Percentiles rank a stretch among this genome's conserved stretches.
Conservation (phyloP, 2,329 filamentous ascomycete genomes). For the Cyclaneusma minus region DNA sequence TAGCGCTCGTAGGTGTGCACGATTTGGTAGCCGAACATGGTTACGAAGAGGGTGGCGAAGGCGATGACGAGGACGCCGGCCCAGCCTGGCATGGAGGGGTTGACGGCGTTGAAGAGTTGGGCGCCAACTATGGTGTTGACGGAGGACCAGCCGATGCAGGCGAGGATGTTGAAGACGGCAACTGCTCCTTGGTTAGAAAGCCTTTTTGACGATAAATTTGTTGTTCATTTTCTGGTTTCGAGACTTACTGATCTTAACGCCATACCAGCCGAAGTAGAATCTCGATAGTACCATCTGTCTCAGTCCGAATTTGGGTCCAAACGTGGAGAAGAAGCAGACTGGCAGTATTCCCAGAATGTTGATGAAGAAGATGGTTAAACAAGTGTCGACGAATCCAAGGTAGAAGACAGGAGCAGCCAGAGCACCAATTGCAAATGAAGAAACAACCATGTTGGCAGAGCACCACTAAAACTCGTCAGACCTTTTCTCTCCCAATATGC, state of each 20-base stretch:
- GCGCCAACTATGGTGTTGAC: constrained; percentile 71
- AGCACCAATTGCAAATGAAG: constrained; percentile 61
- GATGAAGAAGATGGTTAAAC: constrained; percentile 58
- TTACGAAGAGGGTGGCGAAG: constrained; percentile 49
- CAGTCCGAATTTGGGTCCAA: constrained; percentile 58
- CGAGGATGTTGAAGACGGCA: constrained; percentile 54
- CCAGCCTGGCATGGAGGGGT: constrained; percentile 50
- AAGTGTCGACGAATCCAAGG: constrained; percentile 58
- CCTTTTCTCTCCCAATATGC: constrained; percentile 3
- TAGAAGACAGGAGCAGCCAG: constrained; percentile 51
- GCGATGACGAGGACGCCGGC: constrained; percentile 65
- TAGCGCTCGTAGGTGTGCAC: constrained; percentile 66
- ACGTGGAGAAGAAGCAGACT: constrained; percentile 64
- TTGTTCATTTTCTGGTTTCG: not conserved
- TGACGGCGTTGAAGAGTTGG: constrained; percentile 62
- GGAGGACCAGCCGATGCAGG: constrained; percentile 60
- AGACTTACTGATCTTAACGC: constrained; percentile 47
- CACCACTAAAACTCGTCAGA: constrained; percentile 42
- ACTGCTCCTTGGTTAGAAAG: too few relatives aligned
- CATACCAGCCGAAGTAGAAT: constrained; percentile 61
- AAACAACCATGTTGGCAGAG: constrained; percentile 64
- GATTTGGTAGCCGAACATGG: constrained; percentile 60
- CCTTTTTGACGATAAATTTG: not conserved
- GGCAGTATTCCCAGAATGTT: constrained; percentile 59
- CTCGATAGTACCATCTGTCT: constrained; percentile 70